Base-by-base conservation (phyloP, 2,329 filamentous ascomycete genomes). In the Colletotrichum shisoi region DNA sequence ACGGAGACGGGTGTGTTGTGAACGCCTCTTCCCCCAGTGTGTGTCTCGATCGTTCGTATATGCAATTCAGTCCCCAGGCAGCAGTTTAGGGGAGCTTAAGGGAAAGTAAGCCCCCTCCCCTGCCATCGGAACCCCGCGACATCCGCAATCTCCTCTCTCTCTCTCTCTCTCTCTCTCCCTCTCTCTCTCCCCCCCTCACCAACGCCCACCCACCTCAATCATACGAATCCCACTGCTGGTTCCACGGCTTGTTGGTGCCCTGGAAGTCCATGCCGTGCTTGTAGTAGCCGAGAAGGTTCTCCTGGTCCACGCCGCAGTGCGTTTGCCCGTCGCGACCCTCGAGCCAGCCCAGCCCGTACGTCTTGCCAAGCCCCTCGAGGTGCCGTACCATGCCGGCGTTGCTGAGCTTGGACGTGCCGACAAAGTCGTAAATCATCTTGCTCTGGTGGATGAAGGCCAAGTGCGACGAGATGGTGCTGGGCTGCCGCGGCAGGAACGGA, bases 301-400 rank as follows among this genome's bases (percentile, higher is more conserved):
- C 91, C 78, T 92, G 84, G 73, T 94, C 91, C 64, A 94, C 86
- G 13, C 91, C 91, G 73, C 90, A 90, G 80, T 94, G 91, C 69
- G 86, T 85, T 76, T 89, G 83, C 3, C 89, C 88, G 76, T 94
- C 91, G 19, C 91, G 80, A 0, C 91, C 91, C 46, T 80, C 79
- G 73, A 93, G 93, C 91, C 91, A 93, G 1, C 91, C 91, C 40
- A 94, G 77, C 1, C 89, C 91, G 76, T 94, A 94, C 46, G 82
- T 88, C 79, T 90, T 89, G 44, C 85, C 84, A n/a, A 85, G 77
- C 11, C 75, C 78, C 68, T 86, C 85, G 42, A 94, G 80, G 74
- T 83, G 82, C 63, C 77, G 76, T 70, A 84, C 86, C 87, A 92
- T 91, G 74, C 87, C 78, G 15, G 81, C 78, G 60, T 84, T 87